Evolutionary conservation across 768 basidiomycete genomes (phyloP), one percentile per base, ranked within the genome.

Genomic region (Boletus rex-veris): DNA sequence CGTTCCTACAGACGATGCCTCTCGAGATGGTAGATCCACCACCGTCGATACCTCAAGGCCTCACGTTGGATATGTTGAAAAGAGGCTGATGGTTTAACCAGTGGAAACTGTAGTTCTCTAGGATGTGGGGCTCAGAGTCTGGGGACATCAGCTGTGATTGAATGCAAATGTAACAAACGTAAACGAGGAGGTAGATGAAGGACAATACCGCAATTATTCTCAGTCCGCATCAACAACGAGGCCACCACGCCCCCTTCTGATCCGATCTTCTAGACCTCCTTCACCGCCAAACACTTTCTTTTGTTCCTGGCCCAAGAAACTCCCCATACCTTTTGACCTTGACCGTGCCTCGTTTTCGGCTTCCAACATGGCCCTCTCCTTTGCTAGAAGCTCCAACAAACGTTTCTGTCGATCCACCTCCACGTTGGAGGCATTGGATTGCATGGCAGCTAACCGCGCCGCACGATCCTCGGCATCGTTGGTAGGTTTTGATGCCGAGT

Each of bases 371-470:
- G 80, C 85, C 64, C 85, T 88, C 69, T 97, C 93, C 66, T 83
- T 82, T 66, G 83, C 84, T 26, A 92, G 73, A 51, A 92, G 67
- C 16, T 76, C 74, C 4, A 82, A 76, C 10, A 98, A 74, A 19
- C 89, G 82, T 58, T 84, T 81, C 55, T 87, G 82, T 24, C 95
- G 84, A 42, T 92, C 85, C 1, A 70, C 68, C 43, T 82, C 80
- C 74, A 92, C 77, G 8, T 71, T 69, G n/a, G 75, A 69, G 1
- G 96, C 96, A 54, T 86, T 82, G 2, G 79, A 72, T 21, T 85
- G 73, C 96, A 98, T 98, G 5, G 92, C 88, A 0, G 92, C 95
- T 28, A 98, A 76, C n/a, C 90, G 85, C 26, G 90, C 88, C 4
- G 85, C 85, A 33, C 94, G 86, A 28, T 86, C 87, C 1, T 79